Conservation (phyloP, 148 eudicot species). For the Rheum nobile region DNA sequence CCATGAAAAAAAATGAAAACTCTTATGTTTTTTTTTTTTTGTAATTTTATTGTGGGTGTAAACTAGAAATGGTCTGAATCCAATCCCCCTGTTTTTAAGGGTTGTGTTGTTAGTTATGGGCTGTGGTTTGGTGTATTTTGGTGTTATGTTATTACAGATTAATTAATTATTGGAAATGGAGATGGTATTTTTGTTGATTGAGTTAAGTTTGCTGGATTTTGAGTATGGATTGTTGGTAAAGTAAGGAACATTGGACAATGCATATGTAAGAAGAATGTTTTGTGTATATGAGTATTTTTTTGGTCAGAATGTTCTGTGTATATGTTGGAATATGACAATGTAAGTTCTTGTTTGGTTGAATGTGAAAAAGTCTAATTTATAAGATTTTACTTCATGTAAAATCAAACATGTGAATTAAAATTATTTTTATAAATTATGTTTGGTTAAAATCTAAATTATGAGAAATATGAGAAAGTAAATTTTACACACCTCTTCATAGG, state of each 20-base stretch:
- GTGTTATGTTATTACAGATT: not conserved
- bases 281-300: too few relatives aligned
- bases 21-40: not conserved
- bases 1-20: not conserved
- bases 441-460: too few relatives aligned
- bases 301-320: too few relatives aligned
- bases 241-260: not conserved
- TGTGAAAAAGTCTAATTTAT: too few relatives aligned
- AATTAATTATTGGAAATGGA: not conserved
- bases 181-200: not conserved
- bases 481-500: too few relatives aligned
- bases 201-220: not conserved
- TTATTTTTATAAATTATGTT: too few relatives aligned
- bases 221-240: not conserved
- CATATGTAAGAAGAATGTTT: not conserved
- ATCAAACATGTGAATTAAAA: too few relatives aligned
- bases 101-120: not conserved
- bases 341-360: too few relatives aligned
- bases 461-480: too few relatives aligned
- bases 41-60: not conserved
- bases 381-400: too few relatives aligned
- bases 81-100: constrained; percentile 1
- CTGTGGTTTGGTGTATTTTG: not conserved
- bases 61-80: not conserved
- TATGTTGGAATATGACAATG: too few relatives aligned